Percentiles rank a stretch among this genome's conserved stretches.
Evolutionary conservation across 306 rosid species (phyloP).

Genomic region (Fragaria nilgerrensis): DNA sequence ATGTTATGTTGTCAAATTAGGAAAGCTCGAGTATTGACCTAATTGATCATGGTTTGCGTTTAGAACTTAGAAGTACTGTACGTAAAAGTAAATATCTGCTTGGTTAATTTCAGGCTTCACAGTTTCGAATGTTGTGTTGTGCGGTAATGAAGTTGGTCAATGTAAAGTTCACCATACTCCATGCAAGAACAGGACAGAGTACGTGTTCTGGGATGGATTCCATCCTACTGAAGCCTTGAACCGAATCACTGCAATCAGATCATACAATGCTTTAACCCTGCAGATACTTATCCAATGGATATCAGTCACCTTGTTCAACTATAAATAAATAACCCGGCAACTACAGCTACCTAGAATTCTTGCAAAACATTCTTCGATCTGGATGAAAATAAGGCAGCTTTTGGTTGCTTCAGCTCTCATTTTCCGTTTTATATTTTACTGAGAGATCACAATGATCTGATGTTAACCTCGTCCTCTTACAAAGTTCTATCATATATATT

Average conservation of each 20-base stretch:
- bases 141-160: conserved; percentile 14
- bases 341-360: neutral
- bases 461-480: too few species aligned
- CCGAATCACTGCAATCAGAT: conserved; percentile 9
- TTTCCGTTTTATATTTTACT: neutral
- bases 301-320: conserved; percentile 33
- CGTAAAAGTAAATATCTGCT: too few species aligned
- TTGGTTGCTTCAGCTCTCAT: neutral
- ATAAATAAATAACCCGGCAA: neutral
- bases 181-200: conserved; percentile 41
- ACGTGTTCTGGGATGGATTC: conserved; percentile 40
- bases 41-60: neutral
- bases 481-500: too few species aligned
- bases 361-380: neutral
- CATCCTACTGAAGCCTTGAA: conserved; percentile 42
- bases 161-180: conserved; percentile 26
- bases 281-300: conserved; percentile 36
- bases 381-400: neutral
- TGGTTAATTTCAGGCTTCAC: conserved; percentile 28
- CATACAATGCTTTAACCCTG: conserved; percentile 10
- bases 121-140: conserved; percentile 31
- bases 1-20: neutral
- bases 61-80: too few species aligned
- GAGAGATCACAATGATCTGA: neutral
- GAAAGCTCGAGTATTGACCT: neutral